Base-by-base conservation (phyloP, 2,329 filamentous ascomycete species). In the Claviceps sp. region DNA sequence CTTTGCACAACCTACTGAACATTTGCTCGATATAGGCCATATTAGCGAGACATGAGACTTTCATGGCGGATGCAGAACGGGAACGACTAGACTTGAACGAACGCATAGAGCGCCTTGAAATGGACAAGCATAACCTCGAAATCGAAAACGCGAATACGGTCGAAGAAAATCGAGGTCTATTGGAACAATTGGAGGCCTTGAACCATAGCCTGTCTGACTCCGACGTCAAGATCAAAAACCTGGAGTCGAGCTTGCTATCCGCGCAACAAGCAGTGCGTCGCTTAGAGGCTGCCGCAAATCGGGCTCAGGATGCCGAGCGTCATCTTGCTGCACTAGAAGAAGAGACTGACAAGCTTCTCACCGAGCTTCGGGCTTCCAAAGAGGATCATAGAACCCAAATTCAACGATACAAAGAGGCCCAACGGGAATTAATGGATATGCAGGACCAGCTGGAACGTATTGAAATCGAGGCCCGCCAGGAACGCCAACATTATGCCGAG, bases 391-490 rank as follows among this genome's bases (percentile, higher is more conserved):
- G 82, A 51, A 83, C 85, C 4, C 88, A 91, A 11, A 74, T 91
- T 54, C 81, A 87, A 59, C 77, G 90, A 59, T 97, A 89, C 85
- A 85, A 82, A 69, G 82, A 85, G 61, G 89, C 93, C 1, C 89
- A 97, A 70, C 77, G 82, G 40, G 85, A 82, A 34, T 78, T 97
- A 55, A 74, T 76, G 51, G 80, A 87, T 57, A 76, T 98, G 55
- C 86, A 95, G 62, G 85, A 89, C 54, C 89, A 97, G 67, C 74
- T 97, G 18, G 90, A 95, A 63, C 78, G 79, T 56, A 93, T 98
- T 63, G 91, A 97, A 63, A 78, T 78, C 54, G 91, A 97, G 63
- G 81, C 88, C 1, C 78, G 74, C 44, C 81, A 89, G 60, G 91
- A 97, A 65, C 80, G 81, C 24, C 82, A 93, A 58, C 81, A 86